Percentiles rank a stretch among this genome's conserved stretches.
Evolutionary conservation across 2,329 filamentous ascomycete genomes (phyloP).

Genomic region (Epichloe baconii): DNA sequence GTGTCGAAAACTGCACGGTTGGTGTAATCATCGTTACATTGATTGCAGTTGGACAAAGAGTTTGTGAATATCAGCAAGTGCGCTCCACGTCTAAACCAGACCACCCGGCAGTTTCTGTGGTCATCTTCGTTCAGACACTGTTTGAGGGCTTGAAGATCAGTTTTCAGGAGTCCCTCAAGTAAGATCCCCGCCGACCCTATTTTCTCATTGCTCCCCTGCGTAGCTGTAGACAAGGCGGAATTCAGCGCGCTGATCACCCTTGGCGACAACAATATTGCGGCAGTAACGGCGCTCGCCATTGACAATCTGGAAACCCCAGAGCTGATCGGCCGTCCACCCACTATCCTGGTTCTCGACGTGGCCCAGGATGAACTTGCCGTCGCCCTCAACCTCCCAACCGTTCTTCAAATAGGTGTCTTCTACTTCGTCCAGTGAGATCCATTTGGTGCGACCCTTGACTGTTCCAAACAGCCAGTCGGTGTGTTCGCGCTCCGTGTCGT

Average conservation of each 20-base stretch:
- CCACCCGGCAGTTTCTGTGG: too few relatives aligned
- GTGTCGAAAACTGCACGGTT: too few relatives aligned
- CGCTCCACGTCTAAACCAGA: too few relatives aligned
- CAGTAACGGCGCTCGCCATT: conserved; percentile 39
- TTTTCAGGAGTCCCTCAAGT: too few relatives aligned
- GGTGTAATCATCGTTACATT: too few relatives aligned
- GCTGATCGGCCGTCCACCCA: conserved; percentile 43
- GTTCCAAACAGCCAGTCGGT: conserved; percentile 69
- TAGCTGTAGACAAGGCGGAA: conserved; percentile 46
- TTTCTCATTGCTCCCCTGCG: neutral
- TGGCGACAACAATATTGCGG: conserved; percentile 39
- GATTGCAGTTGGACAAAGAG: too few relatives aligned
- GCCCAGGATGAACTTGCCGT: conserved; percentile 52
- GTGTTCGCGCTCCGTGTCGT: conserved; percentile 46
- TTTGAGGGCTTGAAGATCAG: too few relatives aligned
- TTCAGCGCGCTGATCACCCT: conserved; percentile 33
- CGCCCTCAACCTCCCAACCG: conserved; percentile 47
- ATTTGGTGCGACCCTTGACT: conserved; percentile 47
- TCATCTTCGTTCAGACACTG: too few relatives aligned
- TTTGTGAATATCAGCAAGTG: too few relatives aligned
- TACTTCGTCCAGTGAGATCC: conserved; percentile 32
- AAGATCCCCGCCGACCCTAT: too few relatives aligned
- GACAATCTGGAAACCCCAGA: conserved; percentile 47
- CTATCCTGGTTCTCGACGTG: conserved; percentile 39
- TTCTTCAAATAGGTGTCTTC: conserved; percentile 42